Evolutionary conservation across 2,329 filamentous ascomycete species (phyloP), one percentile per base, ranked within the genome.

Genomic region (Aspergillus aculeatinus): DNA sequence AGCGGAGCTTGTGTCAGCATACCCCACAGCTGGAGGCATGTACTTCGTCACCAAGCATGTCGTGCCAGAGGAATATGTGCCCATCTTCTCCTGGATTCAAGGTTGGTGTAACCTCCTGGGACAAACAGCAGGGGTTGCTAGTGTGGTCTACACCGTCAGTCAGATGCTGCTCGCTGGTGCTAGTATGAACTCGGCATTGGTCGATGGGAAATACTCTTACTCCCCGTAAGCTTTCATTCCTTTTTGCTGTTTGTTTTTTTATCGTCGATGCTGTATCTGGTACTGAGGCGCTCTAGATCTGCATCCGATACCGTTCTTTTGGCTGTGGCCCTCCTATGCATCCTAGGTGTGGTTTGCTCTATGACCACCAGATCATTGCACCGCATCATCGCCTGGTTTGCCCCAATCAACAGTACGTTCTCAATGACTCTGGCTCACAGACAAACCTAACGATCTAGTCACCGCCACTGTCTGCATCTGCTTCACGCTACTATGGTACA

Each of bases 81-180:
- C 86, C 2, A 81, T 87, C 12, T 87, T 85, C 79, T 82, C 85
- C 0, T 88, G 86, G 86, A 77, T 87, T 48, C 85, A 87, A 58
- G 86, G 86, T n/a, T 88, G 85, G 86, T 86, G 84, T 68, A 89
- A 88, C 64, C 81, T 88, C 33, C 78, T 88, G 1, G 86, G 86
- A 7, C 86, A 89, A 72, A 86, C 85, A 7, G 83, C 84, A 12
- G 85, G 85, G 42, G 85, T 87, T 12, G 84, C 85, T 10, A 86
- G 84, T 68, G 80, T 88, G 49, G 84, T 82, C 19, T 88, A 87
- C 60, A 86, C 84, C 0, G 83, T 88, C 51, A 82, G 83, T 19
- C 86, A 88, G 68, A 87, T 88, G 85, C 78, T 88, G 42, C 74
- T 88, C 35, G 86, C 86, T 5, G 81, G 81, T 23, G 82, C 77